A percentile compares a stretch with the other conserved stretches of the same genome.
Conservation (phyloP, 768 basidiomycete genomes). For the Clitopilus passeckerianus region DNA sequence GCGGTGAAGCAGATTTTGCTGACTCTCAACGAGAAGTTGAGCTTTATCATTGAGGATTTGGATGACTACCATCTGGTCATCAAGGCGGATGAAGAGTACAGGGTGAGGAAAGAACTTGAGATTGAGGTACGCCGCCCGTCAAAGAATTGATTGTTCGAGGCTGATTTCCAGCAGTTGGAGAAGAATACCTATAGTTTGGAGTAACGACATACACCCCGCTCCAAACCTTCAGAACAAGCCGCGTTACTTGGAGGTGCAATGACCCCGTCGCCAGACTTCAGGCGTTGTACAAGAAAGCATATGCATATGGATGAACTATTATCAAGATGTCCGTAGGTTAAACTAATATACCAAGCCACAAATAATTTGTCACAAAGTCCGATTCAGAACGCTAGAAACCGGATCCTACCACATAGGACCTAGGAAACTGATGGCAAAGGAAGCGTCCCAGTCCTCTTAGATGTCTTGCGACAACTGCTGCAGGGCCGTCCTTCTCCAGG, state of each 20-base stretch:
- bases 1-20: constrained; percentile 88
- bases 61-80: constrained; percentile 83
- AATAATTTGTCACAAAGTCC: constrained; percentile 2
- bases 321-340: background rate
- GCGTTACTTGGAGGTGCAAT: background rate
- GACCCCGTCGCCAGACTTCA: too few species aligned
- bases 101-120: constrained; percentile 69
- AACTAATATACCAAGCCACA: background rate
- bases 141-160: constrained; percentile 1
- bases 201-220: background rate
- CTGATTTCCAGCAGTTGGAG: constrained; percentile 51
- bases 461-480: background rate
- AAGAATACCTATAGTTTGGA: constrained; percentile 84
- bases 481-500: background rate
- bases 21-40: constrained; percentile 73
- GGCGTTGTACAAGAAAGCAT: too few species aligned
- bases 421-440: background rate
- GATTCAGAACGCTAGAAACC: background rate
- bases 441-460: background rate
- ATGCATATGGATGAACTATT: background rate
- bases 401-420: background rate
- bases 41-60: constrained; percentile 83
- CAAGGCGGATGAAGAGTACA: constrained; percentile 76
- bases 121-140: constrained; percentile 55
- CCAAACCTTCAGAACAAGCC: too few species aligned